Conservation (phyloP, 768 basidiomycete genomes). For the Suillus lakei region DNA sequence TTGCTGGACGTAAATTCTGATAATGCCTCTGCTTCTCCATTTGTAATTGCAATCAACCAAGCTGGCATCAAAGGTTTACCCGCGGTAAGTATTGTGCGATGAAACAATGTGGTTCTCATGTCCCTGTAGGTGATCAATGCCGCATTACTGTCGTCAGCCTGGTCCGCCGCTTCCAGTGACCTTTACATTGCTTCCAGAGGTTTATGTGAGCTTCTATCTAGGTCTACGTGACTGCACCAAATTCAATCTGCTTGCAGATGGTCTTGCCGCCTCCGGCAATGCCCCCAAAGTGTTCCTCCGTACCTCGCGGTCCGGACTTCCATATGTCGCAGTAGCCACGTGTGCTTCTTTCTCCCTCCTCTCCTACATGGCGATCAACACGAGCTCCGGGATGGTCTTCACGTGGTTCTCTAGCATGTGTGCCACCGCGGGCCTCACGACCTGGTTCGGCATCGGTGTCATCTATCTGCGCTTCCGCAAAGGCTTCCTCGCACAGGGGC, state of each 20-base stretch:
- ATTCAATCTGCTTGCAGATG: constrained; percentile 44
- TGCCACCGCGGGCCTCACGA: constrained; percentile 45
- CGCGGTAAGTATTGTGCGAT: constrained; percentile 34
- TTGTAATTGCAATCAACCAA: constrained; percentile 59
- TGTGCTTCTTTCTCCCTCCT: constrained; percentile 40
- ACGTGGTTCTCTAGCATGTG: constrained; percentile 43
- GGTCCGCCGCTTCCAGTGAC: constrained; percentile 47
- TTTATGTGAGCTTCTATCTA: constrained; percentile 32
- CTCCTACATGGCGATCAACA: constrained; percentile 44
- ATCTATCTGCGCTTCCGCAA: constrained; percentile 52
- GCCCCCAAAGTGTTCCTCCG: constrained; percentile 57
- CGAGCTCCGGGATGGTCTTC: constrained; percentile 44
- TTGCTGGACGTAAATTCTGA: constrained; percentile 40
- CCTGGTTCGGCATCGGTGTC: constrained; percentile 49
- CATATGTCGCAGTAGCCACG: constrained; percentile 43
- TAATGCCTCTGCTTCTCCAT: constrained; percentile 54
- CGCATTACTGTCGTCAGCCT: constrained; percentile 48
- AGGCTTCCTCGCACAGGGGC: constrained; percentile 54
- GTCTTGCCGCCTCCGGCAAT: constrained; percentile 55
- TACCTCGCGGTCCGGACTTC: constrained; percentile 46
- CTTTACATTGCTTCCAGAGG: constrained; percentile 45
- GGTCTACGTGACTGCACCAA: not conserved
- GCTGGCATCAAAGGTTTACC: constrained; percentile 67
- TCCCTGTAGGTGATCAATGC: constrained; percentile 40
- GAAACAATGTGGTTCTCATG: not conserved